Conservation (phyloP, 441 rosid genomes). For the Mallotus japonicus region DNA sequence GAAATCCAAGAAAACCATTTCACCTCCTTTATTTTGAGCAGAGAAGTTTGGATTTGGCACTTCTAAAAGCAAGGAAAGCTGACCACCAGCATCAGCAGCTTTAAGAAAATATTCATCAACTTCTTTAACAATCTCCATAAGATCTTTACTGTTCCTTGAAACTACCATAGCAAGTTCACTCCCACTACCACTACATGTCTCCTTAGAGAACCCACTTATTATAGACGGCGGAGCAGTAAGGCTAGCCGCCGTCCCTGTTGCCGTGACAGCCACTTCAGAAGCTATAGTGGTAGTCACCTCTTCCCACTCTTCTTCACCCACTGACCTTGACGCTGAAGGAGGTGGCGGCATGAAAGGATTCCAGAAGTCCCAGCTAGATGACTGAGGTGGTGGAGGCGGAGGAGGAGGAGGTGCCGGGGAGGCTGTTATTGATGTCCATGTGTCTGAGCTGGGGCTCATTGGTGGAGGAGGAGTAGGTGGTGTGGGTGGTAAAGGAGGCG, state of each 20-base stretch:
- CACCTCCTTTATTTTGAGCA: constrained; percentile 56
- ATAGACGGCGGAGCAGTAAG: constrained; percentile 54
- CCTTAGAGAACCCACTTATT: constrained; percentile 63
- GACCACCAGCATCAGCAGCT: constrained; percentile 73
- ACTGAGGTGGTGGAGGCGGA: constrained; percentile 56
- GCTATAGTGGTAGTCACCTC: constrained; percentile 51
- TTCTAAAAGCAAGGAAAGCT: constrained; percentile 65
- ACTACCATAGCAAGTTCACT: constrained; percentile 84
- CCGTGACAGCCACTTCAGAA: constrained; percentile 44
- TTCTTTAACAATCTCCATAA: constrained; percentile 80
- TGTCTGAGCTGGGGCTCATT: constrained; percentile 63
- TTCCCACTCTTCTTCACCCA: constrained; percentile 76
- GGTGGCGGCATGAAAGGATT: constrained; percentile 68
- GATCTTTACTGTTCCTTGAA: constrained; percentile 75
- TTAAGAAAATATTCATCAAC: constrained; percentile 82
- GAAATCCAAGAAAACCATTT: neutral
- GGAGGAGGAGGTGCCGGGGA: constrained; percentile 68
- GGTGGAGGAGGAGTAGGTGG: constrained; percentile 46
- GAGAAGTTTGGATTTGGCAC: constrained; percentile 47
- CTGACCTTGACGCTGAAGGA: constrained; percentile 38
- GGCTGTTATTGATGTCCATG: constrained; percentile 63
- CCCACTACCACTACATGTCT: constrained; percentile 50
- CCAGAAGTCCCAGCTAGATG: constrained; percentile 94
- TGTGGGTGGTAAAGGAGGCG: constrained; percentile 31
- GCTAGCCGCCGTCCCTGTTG: constrained; percentile 39